These are phyloP conservation scores for Scenedesmus sp. DNA, from an alignment of 163 green algal genomes.

Conservation along the genomic window DNA sequence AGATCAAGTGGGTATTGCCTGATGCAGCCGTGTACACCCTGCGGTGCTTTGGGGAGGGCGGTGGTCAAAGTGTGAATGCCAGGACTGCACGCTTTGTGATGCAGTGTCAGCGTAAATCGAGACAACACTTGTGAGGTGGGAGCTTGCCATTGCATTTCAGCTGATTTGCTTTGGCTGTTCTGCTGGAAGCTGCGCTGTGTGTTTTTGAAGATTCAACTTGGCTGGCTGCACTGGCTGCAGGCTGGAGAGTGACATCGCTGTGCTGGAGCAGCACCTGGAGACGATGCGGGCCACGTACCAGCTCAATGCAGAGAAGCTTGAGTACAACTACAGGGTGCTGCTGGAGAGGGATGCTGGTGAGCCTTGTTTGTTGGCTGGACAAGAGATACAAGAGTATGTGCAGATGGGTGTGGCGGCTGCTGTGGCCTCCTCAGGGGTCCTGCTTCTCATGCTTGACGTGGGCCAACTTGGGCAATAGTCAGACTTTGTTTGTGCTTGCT, in stretches of 20 bases:
- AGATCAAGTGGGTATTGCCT: constrained; percentile 70
- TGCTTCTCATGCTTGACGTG: constrained; percentile 11
- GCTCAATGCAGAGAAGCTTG: constrained; percentile 92
- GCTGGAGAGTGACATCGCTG: constrained; percentile 87
- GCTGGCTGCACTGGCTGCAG: constrained; percentile 50
- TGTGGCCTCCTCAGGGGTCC: no score
- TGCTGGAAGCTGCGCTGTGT: not conserved
- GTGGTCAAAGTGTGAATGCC: no score
- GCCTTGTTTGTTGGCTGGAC: no score
- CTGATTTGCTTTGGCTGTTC: not conserved
- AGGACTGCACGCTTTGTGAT: no score
- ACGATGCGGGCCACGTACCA: constrained; percentile 91
- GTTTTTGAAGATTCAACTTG: not conserved
- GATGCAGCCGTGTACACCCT: not conserved
- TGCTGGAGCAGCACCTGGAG: constrained; percentile 89
- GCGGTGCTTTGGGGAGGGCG: no score
- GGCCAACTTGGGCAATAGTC: no score
- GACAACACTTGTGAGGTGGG: not conserved
- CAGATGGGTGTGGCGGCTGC: no score
- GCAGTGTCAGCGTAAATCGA: no score
- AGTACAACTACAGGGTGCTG: constrained; percentile 93
- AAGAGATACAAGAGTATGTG: no score
- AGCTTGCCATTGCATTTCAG: not conserved
- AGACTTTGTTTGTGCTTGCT: no score
- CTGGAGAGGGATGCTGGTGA: constrained; percentile 66